phyloP scores from a whole-genome alignment of 495 filamentous ascomycete species.

The Penicillium daleae region DNA sequence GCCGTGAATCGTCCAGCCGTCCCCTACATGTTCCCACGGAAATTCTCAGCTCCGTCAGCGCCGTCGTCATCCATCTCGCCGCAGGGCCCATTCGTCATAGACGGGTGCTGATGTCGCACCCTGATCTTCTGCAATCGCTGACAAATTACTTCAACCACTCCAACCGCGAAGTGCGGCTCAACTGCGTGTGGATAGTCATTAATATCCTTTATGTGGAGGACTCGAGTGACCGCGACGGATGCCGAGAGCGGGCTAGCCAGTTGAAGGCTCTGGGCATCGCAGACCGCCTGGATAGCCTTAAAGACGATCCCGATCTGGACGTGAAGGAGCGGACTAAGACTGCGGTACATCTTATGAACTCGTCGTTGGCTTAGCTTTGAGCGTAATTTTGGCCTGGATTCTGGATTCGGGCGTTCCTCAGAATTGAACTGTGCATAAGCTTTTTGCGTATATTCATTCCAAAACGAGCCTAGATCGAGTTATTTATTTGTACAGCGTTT shows the following conservation, averaged over 20 bases:
- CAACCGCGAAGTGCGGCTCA: slow-evolving; percentile 68
- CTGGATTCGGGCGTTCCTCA: slow-evolving; percentile 1
- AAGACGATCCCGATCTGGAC: slow-evolving; percentile 78
- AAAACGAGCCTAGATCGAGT: neutral
- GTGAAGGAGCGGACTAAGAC: slow-evolving; percentile 82
- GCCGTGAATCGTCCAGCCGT: slow-evolving; percentile 36
- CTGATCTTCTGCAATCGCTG: slow-evolving; percentile 53
- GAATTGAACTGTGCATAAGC: slow-evolving; percentile 20
- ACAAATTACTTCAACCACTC: slow-evolving; percentile 67
- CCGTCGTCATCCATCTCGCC: slow-evolving; percentile 82
- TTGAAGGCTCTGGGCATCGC: slow-evolving; percentile 73
- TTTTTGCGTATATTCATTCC: slow-evolving; percentile 3
- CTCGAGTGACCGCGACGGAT: slow-evolving; percentile 60
- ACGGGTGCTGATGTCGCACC: slow-evolving; percentile 71
- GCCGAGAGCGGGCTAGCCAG: slow-evolving; percentile 65
- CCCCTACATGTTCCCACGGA: slow-evolving; percentile 61
- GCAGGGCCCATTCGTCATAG: slow-evolving; percentile 77
- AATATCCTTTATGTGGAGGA: slow-evolving; percentile 85
- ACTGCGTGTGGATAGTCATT: slow-evolving; percentile 77
- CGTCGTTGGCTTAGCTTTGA: slow-evolving; percentile 31
- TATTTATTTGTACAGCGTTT: neutral
- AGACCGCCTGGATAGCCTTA: slow-evolving; percentile 63
- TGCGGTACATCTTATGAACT: slow-evolving; percentile 67
- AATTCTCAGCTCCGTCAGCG: slow-evolving; percentile 74
- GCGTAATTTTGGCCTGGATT: slow-evolving; percentile 5